These are phyloP conservation scores for Yamadazyma takamatsuzukensis DNA, from an alignment of 805 yeast genomes.

Conservation along the genomic window DNA sequence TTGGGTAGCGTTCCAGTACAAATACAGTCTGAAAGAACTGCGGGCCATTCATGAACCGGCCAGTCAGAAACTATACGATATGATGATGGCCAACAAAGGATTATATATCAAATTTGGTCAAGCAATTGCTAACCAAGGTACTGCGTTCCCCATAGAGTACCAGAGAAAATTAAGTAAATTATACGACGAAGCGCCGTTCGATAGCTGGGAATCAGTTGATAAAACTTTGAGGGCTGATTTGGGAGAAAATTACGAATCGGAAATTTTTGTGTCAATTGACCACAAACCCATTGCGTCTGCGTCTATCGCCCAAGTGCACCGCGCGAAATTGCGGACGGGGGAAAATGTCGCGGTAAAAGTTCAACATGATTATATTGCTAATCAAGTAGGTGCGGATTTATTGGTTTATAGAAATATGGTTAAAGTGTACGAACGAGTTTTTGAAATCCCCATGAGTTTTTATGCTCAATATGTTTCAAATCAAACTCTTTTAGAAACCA, in stretches of 20 bases:
- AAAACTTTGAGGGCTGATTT: conserved; percentile 21
- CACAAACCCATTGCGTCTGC: conserved; percentile 70
- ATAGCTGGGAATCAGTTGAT: conserved; percentile 47
- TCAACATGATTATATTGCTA: conserved; percentile 59
- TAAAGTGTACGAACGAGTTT: conserved; percentile 51
- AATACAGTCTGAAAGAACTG: too few species aligned
- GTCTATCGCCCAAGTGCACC: conserved; percentile 68
- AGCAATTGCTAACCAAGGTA: conserved; percentile 72
- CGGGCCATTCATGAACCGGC: conserved; percentile 57
- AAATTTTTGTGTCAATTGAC: conserved; percentile 44
- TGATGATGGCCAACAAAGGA: conserved; percentile 34
- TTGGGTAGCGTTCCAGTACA: conserved; percentile 57
- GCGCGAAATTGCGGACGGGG: conserved; percentile 45
- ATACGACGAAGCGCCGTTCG: conserved; percentile 68
- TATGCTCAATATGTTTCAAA: conserved; percentile 55
- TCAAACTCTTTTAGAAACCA: conserved; percentile 57
- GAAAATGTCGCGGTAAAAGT: conserved; percentile 61
- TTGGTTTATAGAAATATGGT: conserved; percentile 52
- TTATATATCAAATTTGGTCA: conserved; percentile 77
- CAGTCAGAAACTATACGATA: conserved; percentile 36
- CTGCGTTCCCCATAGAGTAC: conserved; percentile 61
- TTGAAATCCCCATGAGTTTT: conserved; percentile 60
- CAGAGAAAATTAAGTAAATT: conserved; percentile 54
- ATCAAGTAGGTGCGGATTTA: conserved; percentile 61
- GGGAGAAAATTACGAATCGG: conserved; percentile 16